Base-by-base conservation (phyloP, 495 filamentous ascomycete genomes). In the Podospora bellae-mahoneyi region DNA sequence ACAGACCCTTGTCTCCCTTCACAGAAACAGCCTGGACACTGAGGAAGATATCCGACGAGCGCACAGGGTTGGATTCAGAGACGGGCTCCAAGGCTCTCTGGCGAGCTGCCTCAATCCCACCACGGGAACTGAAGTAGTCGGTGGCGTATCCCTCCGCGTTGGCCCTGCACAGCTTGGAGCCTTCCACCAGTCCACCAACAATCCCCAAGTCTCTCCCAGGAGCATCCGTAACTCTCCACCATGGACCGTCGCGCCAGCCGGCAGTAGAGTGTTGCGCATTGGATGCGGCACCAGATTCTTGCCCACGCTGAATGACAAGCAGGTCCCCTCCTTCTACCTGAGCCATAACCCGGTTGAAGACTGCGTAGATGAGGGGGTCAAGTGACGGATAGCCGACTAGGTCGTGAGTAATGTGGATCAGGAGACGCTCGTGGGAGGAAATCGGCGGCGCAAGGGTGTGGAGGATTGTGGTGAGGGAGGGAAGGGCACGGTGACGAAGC, bases 241-340 rank as follows among this genome's bases (percentile, higher is more conserved):
- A 99, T 0, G 95, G 95, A 0, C 95, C 96, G 73, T 97, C 94
- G 65, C 86, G 89, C 94, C 94, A 97, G 62, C 90, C 89, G 64
- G 80, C 81, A 1, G 78, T 72, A 59, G 83, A 81, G 60, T 74
- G 77, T 26, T 58, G 55, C n/a, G 55, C n/a, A 61, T 61, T 53
- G 20, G 44, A 20, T 34, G 9, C 54, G 74, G 73, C 78, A 32
- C 89, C 85, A 28, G 90, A 93, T 76, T 96, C 92, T 68, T 92
- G 91, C 2, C 95, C 95, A 1, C 93, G 89, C 80, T 98, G 95
- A 73, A 98, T 89, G 67, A 99, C 96, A 48, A 98, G 82, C n/a
- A 99, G 87, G 75, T 98, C 95, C 26, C 95, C 95, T 66, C 95
- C 95, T 79, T 99, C 95, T 64, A 99, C 95, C 79, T 99, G 95